Evolutionary conservation across 1,139 yeast species (phyloP).

Genomic region (Blastobotrys elegans): DNA sequence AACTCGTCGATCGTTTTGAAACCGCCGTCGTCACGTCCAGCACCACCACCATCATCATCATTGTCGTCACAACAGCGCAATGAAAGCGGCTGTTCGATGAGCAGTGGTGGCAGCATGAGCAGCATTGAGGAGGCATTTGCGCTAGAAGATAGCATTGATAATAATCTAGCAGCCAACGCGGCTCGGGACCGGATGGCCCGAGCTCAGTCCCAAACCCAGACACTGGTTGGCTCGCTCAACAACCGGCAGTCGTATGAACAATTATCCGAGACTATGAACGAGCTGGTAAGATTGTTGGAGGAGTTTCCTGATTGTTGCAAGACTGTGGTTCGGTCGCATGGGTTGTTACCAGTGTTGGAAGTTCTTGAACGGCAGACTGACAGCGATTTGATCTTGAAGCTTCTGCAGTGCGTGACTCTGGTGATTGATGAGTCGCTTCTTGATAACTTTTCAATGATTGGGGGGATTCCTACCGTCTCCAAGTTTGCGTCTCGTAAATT

Average conservation of each 20-base stretch:
- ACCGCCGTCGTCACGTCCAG: no score
- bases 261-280: slow-evolving; percentile 7
- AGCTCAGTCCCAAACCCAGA: slow-evolving; percentile 21
- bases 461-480: slow-evolving; percentile 52
- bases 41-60: no score
- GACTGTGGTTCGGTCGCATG: slow-evolving; percentile 44
- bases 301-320: slow-evolving; percentile 32
- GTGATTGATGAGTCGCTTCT: slow-evolving; percentile 40
- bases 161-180: slow-evolving; percentile 22
- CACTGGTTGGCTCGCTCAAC: slow-evolving; percentile 21
- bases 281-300: slow-evolving; percentile 32
- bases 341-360: slow-evolving; percentile 46
- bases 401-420: slow-evolving; percentile 41
- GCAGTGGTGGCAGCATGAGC: background rate
- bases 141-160: slow-evolving; percentile 19
- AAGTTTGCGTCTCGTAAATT: slow-evolving; percentile 41
- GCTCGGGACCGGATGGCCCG: slow-evolving; percentile 27
- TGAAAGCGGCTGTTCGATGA: background rate
- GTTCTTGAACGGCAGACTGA: slow-evolving; percentile 40
- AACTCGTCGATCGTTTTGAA: slow-evolving; percentile 5
- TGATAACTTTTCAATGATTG: slow-evolving; percentile 51
- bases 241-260: slow-evolving; percentile 13
- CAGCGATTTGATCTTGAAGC: slow-evolving; percentile 36
- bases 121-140: slow-evolving; percentile 27
- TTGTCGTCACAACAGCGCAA: background rate